Evolutionary conservation across 129 eudicot genomes (phyloP), one percentile per base, ranked within the genome.

Genomic region (Flaveria robusta): DNA sequence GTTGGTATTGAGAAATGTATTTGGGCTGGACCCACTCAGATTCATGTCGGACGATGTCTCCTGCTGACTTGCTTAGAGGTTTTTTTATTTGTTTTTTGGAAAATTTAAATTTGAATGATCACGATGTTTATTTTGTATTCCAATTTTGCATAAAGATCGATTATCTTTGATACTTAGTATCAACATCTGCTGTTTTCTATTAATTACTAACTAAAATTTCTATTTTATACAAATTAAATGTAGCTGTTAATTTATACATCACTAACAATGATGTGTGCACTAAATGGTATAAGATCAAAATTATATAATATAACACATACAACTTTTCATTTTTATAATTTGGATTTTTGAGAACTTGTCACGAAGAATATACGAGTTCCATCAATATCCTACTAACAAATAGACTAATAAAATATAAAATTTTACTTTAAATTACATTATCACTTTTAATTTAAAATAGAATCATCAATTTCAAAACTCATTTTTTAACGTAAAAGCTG

Each of bases 21-120:
- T 47, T 71, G 82, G 77, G 82, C 47, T 24, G 66, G 49, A 66
- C 72, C 77, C 77, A 34, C 34, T 49, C 22, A 71, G 67, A 37
- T 71, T 70, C 43, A 13, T 5, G 27, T 37, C 63, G 78, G 83
- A 62, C 68, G 55, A 39, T 31, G 11, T 59, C 63, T 58, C 7
- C 8, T 2, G 2, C 3, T 23, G 12, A 3, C 16, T 13, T 7
- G 6, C 4, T 60, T 60, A 24, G 16, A 22, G 15, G 34, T 15
- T 4, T 58, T 58, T 22, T 5, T 34, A 34, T 34, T 34, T 34
- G 39, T 18, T 56, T 22, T 56, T 8, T 8, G 0, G 6, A 13
- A 51, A 10, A n/a, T 51, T 51, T 51, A 51, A 51, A 51, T 51
- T 16, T 51, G 23, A 51, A n/a, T 51, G 58, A 51, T 51, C 5